These are phyloP conservation scores for Cryoendolithus antarcticus DNA, from an alignment of 2,329 filamentous ascomycete genomes.

Conservation along the genomic window DNA sequence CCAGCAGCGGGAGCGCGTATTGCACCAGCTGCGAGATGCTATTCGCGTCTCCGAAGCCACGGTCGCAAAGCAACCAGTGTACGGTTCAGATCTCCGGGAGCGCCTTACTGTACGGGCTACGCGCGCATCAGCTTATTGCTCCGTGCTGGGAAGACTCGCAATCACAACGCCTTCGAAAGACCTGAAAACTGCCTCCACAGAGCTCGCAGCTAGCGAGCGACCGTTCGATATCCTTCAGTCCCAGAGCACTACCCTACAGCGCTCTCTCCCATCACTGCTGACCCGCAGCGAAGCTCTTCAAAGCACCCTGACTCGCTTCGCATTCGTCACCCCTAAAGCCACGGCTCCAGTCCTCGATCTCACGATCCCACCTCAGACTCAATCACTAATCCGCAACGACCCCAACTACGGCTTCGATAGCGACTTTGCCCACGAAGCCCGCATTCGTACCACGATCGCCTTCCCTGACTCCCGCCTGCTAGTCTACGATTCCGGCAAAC, in stretches of 20 bases:
- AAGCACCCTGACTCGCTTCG: constrained; percentile 71
- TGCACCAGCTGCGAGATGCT: constrained; percentile 17
- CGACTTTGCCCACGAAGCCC: constrained; percentile 89
- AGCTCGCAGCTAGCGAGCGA: constrained; percentile 10
- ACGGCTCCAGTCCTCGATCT: constrained; percentile 44
- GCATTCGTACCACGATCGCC: constrained; percentile 85
- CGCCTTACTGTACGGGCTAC: constrained; percentile 13
- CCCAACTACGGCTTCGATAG: constrained; percentile 29
- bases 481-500: constrained; percentile 94
- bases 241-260: constrained; percentile 13
- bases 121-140: constrained; percentile 1
- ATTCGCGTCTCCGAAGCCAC: constrained; percentile 15
- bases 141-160: constrained; percentile 3
- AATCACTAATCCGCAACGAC: constrained; percentile 15
- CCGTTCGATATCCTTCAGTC: constrained; percentile 14
- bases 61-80: constrained; percentile 12
- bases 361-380: constrained; percentile 12
- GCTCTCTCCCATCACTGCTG: constrained; percentile 48
- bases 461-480: constrained; percentile 94
- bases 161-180: constrained; percentile 4
- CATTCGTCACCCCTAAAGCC: constrained; percentile 81
- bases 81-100: constrained; percentile 20
- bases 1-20: constrained; percentile 11
- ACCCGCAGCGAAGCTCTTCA: constrained; percentile 62
- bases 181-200: neutral